These are phyloP conservation scores for Lasiodiplodia gonubiensis DNA, from an alignment of 2,329 filamentous ascomycete genomes.

Conservation along the genomic window DNA sequence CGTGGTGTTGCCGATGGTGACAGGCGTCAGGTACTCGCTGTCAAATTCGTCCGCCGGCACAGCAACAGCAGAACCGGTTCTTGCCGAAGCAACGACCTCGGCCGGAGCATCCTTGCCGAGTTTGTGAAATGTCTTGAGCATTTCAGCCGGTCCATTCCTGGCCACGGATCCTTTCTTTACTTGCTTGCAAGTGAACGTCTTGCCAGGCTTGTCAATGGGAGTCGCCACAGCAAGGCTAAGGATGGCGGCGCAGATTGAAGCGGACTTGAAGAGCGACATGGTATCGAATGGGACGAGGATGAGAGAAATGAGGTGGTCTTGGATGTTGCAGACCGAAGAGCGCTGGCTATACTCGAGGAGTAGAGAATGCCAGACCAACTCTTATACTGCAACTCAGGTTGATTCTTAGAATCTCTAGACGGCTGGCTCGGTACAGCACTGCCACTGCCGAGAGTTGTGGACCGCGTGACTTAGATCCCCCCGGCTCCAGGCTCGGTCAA, in stretches of 20 bases:
- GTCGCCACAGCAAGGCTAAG: slow-evolving; percentile 36
- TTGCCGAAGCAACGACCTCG: slow-evolving; percentile 40
- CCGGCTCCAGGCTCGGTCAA: neutral
- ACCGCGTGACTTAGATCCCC: neutral
- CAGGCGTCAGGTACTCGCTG: slow-evolving; percentile 54
- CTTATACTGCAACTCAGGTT: neutral
- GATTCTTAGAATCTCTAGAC: no score
- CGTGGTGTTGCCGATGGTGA: slow-evolving; percentile 67
- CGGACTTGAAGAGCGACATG: slow-evolving; percentile 43
- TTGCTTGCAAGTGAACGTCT: slow-evolving; percentile 43
- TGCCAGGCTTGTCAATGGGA: slow-evolving; percentile 38
- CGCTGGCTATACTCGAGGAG: neutral
- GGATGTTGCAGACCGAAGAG: neutral
- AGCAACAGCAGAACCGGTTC: slow-evolving; percentile 47
- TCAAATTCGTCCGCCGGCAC: slow-evolving; percentile 48
- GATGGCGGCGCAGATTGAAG: slow-evolving; percentile 41
- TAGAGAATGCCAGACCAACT: neutral
- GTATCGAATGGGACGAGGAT: slow-evolving; percentile 14
- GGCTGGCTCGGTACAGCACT: neutral
- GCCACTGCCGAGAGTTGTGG: neutral
- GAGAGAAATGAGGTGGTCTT: slow-evolving; percentile 6
- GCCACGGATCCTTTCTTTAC: slow-evolving; percentile 38
- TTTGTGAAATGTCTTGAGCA: slow-evolving; percentile 51
- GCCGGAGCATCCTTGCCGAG: slow-evolving; percentile 41
- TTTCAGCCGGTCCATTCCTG: slow-evolving; percentile 47